Percentiles rank a stretch among this genome's conserved stretches.
phyloP scores from a whole-genome alignment of 1,284 basidiomycete genomes.

The Porphyrellus sp. region DNA sequence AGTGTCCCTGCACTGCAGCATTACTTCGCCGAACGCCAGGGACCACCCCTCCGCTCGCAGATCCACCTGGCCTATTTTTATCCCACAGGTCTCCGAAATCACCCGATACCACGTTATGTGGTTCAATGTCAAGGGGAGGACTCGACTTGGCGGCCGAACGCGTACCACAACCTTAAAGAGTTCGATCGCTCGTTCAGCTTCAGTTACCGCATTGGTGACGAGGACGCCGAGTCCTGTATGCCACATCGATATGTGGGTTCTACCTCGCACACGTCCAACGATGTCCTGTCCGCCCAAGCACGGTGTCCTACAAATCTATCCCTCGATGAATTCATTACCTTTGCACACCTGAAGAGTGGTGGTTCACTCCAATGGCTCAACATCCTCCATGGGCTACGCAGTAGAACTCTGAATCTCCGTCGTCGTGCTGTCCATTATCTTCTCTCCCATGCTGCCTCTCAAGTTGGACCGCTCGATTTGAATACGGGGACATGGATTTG shows the following conservation, averaged over 20 bases:
- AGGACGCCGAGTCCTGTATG: no score
- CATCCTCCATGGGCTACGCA: background rate
- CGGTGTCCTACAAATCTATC: background rate
- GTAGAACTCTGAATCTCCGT: background rate
- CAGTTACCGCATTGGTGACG: no score
- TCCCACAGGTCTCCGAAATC: background rate
- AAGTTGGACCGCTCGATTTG: background rate
- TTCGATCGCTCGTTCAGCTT: background rate
- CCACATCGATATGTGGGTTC: background rate
- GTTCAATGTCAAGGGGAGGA: background rate
- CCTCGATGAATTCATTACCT: background rate
- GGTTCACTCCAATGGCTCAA: background rate
- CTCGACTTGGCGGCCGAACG: background rate
- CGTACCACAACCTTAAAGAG: background rate
- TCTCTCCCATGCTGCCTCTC: background rate
- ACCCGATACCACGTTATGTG: background rate
- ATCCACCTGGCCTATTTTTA: background rate
- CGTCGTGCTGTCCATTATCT: background rate
- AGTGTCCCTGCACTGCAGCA: background rate
- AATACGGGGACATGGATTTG: background rate
- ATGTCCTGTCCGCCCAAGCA: background rate
- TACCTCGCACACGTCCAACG: background rate
- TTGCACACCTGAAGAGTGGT: background rate
- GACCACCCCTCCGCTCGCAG: background rate
- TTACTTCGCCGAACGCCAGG: background rate